A percentile compares a stretch with the other conserved stretches of the same genome.
phyloP scores from a whole-genome alignment of 441 rosid genomes.

The Erodium trifolium region DNA sequence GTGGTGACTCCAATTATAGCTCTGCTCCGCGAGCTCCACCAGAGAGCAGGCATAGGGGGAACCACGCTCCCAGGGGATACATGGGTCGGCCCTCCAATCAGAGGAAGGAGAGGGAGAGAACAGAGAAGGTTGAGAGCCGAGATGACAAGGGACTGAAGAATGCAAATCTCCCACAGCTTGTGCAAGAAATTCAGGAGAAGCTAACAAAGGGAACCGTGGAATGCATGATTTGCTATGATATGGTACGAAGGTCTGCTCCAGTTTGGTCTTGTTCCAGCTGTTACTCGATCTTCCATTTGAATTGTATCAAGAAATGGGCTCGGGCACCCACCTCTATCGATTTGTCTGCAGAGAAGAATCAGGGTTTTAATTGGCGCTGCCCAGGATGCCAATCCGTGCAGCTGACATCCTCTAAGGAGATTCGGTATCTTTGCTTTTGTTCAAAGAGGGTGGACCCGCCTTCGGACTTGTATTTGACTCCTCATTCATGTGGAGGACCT shows the following conservation, averaged over 20 bases:
- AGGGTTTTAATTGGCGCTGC: conserved; percentile 95
- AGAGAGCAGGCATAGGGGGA: conserved; percentile 32
- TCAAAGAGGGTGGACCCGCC: conserved; percentile 83
- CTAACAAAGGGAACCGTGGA: conserved; percentile 63
- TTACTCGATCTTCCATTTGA: conserved; percentile 85
- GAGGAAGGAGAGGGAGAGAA: conserved; percentile 35
- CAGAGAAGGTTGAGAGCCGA: conserved; percentile 20
- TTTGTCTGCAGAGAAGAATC: conserved; percentile 65
- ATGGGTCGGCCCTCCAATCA: conserved; percentile 29
- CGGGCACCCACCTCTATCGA: conserved; percentile 88
- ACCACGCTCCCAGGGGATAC: conserved; percentile 27
- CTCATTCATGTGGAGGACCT: conserved; percentile 97
- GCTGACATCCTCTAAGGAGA: conserved; percentile 66
- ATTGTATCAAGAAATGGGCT: conserved; percentile 94
- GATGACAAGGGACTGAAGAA: conserved; percentile 30
- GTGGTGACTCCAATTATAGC: conserved; percentile 2
- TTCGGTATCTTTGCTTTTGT: conserved; percentile 78
- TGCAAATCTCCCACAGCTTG: conserved; percentile 74
- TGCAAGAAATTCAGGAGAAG: conserved; percentile 91
- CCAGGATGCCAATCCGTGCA: conserved; percentile 96
- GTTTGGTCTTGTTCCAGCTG: conserved; percentile 97
- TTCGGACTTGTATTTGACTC: conserved; percentile 87
- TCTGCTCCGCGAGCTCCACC: conserved; percentile 13
- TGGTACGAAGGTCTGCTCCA: conserved; percentile 76
- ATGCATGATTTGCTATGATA: conserved; percentile 98